Conservation (phyloP, 495 filamentous ascomycete species). For the Neurospora pannonica region DNA sequence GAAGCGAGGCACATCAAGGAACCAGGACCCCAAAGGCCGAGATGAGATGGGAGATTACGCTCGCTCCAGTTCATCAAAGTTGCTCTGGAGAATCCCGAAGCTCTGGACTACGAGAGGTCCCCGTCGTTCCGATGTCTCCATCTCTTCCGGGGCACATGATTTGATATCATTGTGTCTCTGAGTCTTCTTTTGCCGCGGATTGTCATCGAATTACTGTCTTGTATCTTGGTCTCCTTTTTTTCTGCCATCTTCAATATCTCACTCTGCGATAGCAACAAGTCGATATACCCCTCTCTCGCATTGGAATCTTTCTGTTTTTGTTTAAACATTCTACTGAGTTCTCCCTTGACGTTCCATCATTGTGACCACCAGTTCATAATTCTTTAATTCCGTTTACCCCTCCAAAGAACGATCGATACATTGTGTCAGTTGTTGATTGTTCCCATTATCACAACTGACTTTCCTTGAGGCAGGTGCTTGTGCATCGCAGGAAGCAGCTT, state of each 20-base stretch:
- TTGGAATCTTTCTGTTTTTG: neutral
- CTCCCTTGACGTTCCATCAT: neutral
- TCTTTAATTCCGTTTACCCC: neutral
- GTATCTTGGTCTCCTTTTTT: neutral
- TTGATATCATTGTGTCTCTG: neutral
- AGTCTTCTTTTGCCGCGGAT: neutral
- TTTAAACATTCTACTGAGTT: neutral
- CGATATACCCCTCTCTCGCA: neutral
- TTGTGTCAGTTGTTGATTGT: neutral
- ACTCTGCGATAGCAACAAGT: neutral
- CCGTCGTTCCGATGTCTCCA: neutral
- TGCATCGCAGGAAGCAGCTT: neutral
- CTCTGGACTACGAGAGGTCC: neutral
- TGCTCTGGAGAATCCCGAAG: neutral
- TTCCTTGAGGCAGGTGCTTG: neutral
- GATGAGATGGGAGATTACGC: neutral
- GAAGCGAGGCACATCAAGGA: neutral
- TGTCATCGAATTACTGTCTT: neutral
- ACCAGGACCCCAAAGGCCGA: neutral
- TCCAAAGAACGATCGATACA: neutral
- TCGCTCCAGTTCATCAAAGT: neutral
- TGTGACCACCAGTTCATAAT: neutral
- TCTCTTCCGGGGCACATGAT: neutral
- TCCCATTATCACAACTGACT: neutral
- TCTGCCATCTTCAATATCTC: neutral